Conservation (phyloP, 2,329 filamentous ascomycete species). For the Cytospora piceicola region DNA sequence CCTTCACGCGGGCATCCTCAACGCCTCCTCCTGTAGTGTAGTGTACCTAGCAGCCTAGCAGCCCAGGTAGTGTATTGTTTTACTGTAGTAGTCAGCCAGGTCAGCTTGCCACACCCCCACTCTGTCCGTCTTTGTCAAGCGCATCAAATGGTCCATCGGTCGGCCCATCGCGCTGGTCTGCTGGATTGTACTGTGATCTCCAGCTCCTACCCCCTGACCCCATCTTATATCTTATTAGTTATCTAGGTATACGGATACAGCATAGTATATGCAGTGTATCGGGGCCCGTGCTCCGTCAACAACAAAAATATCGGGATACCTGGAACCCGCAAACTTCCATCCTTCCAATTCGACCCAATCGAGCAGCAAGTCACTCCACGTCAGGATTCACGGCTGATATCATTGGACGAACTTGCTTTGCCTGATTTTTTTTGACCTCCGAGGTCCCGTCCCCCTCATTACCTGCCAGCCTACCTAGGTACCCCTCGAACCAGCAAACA, state of each 20-base stretch:
- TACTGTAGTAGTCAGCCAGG: too few species aligned
- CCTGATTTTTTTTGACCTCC: neutral
- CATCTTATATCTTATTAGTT: neutral
- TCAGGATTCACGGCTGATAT: slow-evolving; percentile 20
- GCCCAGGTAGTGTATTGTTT: too few species aligned
- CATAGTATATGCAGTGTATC: neutral
- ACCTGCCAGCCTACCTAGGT: neutral
- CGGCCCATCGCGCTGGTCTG: too few species aligned
- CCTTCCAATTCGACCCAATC: slow-evolving; percentile 21
- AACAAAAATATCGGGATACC: slow-evolving; percentile 21
- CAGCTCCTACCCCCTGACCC: neutral
- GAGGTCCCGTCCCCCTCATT: neutral
- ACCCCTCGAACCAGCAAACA: neutral
- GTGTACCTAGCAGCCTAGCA: too few species aligned
- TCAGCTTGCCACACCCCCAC: neutral
- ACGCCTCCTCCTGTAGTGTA: too few species aligned
- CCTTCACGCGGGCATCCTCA: too few species aligned
- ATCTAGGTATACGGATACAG: neutral
- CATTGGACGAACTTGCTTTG: slow-evolving; percentile 8
- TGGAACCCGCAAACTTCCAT: slow-evolving; percentile 17
- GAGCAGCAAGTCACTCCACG: slow-evolving; percentile 13
- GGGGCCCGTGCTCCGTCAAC: slow-evolving; percentile 23
- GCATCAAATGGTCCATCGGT: neutral
- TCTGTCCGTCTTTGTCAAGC: neutral
- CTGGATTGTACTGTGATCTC: neutral